phyloP scores from a whole-genome alignment of 2,329 filamentous ascomycete species.

The Colletotrichum tabaci region DNA sequence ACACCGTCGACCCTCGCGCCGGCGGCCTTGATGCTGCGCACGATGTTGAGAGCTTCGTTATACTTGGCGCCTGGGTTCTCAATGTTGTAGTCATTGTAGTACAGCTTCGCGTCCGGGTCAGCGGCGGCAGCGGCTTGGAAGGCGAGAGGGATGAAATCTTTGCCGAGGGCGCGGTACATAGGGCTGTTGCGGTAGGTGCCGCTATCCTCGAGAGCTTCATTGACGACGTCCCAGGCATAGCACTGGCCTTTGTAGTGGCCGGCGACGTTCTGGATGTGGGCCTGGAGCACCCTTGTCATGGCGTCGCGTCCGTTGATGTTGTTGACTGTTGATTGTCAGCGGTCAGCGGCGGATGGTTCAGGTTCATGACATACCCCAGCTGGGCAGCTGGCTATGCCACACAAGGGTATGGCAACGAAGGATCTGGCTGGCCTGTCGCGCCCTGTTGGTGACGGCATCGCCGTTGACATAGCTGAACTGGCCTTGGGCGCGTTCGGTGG shows the following conservation, averaged over 20 bases:
- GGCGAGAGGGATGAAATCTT: slow-evolving; percentile 60
- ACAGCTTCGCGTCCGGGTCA: slow-evolving; percentile 58
- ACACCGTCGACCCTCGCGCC: slow-evolving; percentile 67
- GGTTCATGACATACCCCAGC: slow-evolving; percentile 28
- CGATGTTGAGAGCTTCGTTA: slow-evolving; percentile 50
- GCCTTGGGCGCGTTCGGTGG: slow-evolving; percentile 66
- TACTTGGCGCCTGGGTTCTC: slow-evolving; percentile 69
- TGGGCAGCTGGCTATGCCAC: slow-evolving; percentile 61
- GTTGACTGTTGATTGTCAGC: slow-evolving; percentile 56
- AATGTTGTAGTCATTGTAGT: slow-evolving; percentile 61
- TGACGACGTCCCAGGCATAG: slow-evolving; percentile 67
- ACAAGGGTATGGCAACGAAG: slow-evolving; percentile 66
- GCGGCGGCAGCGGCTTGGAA: slow-evolving; percentile 60
- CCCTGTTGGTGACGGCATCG: slow-evolving; percentile 67
- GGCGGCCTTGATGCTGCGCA: slow-evolving; percentile 51
- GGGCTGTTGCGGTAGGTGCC: slow-evolving; percentile 53
- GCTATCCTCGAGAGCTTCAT: slow-evolving; percentile 62
- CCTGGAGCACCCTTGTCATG: slow-evolving; percentile 58
- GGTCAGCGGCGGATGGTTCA: background rate
- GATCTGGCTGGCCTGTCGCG: slow-evolving; percentile 18
- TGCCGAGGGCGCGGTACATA: slow-evolving; percentile 60
- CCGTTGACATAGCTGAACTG: slow-evolving; percentile 72
- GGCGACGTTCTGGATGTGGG: slow-evolving; percentile 64
- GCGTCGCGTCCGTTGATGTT: slow-evolving; percentile 66
- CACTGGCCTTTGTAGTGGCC: slow-evolving; percentile 61